Percentiles rank a stretch among this genome's conserved stretches.
Conservation (phyloP, 768 basidiomycete species). For the Trametes cinnabarina region DNA sequence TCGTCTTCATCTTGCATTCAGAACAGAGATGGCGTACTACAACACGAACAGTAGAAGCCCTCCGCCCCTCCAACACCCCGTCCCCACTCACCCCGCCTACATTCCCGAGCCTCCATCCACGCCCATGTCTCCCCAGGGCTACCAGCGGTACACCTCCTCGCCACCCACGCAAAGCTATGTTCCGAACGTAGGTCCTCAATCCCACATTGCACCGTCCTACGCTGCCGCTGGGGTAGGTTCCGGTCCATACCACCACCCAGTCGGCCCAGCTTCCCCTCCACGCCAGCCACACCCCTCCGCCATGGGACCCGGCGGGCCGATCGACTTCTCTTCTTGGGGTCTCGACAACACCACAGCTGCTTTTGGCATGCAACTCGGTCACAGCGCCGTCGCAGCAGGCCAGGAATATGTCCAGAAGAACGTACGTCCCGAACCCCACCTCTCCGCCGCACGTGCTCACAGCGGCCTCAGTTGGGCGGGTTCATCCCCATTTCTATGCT, state of each 20-base stretch:
- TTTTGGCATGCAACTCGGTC: conserved; percentile 94
- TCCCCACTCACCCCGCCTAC: conserved; percentile 83
- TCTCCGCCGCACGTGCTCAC: conserved; percentile 10
- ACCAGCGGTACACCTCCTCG: conserved; percentile 69
- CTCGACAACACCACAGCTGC: conserved; percentile 93
- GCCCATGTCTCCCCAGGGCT: conserved; percentile 69
- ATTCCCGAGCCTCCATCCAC: conserved; percentile 83
- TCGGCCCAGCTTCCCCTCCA: conserved; percentile 17
- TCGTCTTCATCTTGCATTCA: not conserved
- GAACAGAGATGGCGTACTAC: conserved; percentile 35
- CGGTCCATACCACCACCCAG: conserved; percentile 31
- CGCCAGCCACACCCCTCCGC: conserved; percentile 37
- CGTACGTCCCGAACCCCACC: conserved; percentile 43
- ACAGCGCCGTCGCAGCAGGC: conserved; percentile 87
- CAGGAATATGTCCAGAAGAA: conserved; percentile 96
- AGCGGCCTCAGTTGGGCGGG: conserved; percentile 64
- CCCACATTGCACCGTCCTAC: conserved; percentile 14
- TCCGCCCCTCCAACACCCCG: conserved; percentile 83
- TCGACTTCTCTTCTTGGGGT: conserved; percentile 73
- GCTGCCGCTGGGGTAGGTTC: conserved; percentile 18
- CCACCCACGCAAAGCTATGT: conserved; percentile 38
- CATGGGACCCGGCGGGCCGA: conserved; percentile 33
- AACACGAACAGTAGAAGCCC: conserved; percentile 51
- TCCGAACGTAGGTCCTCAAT: conserved; percentile 11
- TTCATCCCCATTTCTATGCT: conserved; percentile 73